Evolutionary conservation across 1,284 basidiomycete genomes (phyloP).

Genomic region (Tranzscheliella williamsii): DNA sequence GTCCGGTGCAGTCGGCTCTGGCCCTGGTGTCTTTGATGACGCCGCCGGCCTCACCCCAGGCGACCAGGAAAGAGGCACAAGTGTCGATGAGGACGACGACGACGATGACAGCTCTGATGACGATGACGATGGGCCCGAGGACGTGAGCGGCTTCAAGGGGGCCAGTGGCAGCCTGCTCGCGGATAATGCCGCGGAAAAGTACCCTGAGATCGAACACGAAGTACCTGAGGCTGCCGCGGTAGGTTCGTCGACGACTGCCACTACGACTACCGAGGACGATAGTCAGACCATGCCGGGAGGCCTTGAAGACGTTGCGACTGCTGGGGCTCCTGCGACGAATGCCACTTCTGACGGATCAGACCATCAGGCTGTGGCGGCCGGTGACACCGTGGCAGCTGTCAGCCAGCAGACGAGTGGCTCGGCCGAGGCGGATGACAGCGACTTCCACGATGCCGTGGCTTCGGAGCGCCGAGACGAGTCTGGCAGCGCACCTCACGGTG

Average conservation of each 20-base stretch:
- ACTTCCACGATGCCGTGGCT: slow-evolving; percentile 2
- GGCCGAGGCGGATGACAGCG: slow-evolving; percentile 1
- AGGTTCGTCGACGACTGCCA: background rate
- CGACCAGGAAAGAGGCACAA: slow-evolving; percentile 28
- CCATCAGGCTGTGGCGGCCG: too few species aligned
- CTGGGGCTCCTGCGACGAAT: background rate
- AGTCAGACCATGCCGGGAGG: slow-evolving; percentile 24
- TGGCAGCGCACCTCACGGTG: background rate
- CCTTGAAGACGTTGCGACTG: slow-evolving; percentile 20
- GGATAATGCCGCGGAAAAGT: slow-evolving; percentile 21
- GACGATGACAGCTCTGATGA: slow-evolving; percentile 46
- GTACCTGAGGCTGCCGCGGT: background rate
- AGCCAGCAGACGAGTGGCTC: slow-evolving; percentile 20
- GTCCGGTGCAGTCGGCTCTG: too few species aligned
- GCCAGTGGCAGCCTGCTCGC: slow-evolving; percentile 8
- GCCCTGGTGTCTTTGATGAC: too few species aligned
- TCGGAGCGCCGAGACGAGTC: background rate
- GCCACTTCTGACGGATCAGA: too few species aligned
- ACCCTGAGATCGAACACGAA: slow-evolving; percentile 15
- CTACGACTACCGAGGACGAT: slow-evolving; percentile 1
- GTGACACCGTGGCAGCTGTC: slow-evolving; percentile 31
- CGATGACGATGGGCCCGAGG: slow-evolving; percentile 51
- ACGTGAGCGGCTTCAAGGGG: slow-evolving; percentile 34
- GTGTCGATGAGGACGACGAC: slow-evolving; percentile 33
- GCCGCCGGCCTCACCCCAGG: slow-evolving; percentile 10